Evolutionary conservation across 306 rosid species (phyloP), one percentile per base, ranked within the genome.

Genomic region (Fagus crenata): DNA sequence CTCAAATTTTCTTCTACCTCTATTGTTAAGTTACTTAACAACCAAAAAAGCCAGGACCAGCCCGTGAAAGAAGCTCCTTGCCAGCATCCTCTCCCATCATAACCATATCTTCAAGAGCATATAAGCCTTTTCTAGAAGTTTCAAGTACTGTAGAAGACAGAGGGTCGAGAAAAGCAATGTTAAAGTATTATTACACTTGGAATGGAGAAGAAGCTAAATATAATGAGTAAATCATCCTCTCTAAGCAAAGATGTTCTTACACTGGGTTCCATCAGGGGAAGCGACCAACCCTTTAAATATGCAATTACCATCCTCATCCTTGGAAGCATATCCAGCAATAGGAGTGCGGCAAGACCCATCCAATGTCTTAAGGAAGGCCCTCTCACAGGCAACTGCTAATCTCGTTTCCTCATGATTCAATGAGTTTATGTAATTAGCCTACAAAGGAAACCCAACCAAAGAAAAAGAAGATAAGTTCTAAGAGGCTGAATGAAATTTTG

Each of bases 321-420:
- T 90, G 78, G 81, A 78, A 49, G 97, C 97, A 81, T 93, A 93
- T 61, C 97, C 96, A 1, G 96, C 97, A 51, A 93, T 93, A 22
- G 97, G 97, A 63, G 97, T 93, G 41, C 96, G 96, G 81, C 96
- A 93, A 46, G 97, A 93, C 53, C 97, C 97, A 75, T 93, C 96
- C 54, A 93, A 73, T 39, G 91, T 93, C 87, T 60, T 15, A 61
- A 93, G 93, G 65, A 90, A 93, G 58, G 90, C 92, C 88, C 97
- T 86, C 92, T 93, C 97, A 56, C 93, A 87, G 43, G 89, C 86
- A 78, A 93, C 90, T 14, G 96, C 96, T 67, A 90, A 78, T 78
- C 97, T 87, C 32, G 97, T 93, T 81, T 93, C 97, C 86, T 93
- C 94, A 46, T 93, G 96, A 80, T 90, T 93, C 65, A 93, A 74